These are phyloP conservation scores for Lichenothelia convexa DNA, from an alignment of 495 filamentous ascomycete species.

Conservation along the genomic window DNA sequence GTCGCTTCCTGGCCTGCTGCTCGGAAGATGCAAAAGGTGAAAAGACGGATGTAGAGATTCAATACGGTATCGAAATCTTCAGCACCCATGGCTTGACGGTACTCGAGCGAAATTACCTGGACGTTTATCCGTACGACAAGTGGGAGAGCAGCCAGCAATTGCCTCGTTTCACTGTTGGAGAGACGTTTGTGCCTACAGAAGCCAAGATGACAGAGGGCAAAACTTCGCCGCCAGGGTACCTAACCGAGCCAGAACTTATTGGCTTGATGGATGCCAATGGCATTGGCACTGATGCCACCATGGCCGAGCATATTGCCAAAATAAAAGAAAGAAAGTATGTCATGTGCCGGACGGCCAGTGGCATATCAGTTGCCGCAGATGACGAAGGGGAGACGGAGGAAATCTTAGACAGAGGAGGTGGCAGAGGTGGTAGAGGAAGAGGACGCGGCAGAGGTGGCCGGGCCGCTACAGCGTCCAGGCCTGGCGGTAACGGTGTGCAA, in stretches of 20 bases:
- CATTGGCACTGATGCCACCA: constrained; percentile 94
- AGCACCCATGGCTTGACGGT: constrained; percentile 69
- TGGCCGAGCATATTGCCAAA: constrained; percentile 95
- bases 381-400: constrained; percentile 16
- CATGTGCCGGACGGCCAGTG: constrained; percentile 36
- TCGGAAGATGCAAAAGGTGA: constrained; percentile 82
- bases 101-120: constrained; percentile 73
- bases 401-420: constrained; percentile 13
- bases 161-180: constrained; percentile 56
- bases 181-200: constrained; percentile 74
- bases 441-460: constrained; percentile 19
- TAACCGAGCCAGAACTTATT: constrained; percentile 95
- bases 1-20: constrained; percentile 89
- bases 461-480: constrained; percentile 26
- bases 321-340: constrained; percentile 83
- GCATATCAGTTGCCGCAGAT: constrained; percentile 17
- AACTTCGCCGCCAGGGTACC: constrained; percentile 62
- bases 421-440: constrained; percentile 26
- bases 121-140: constrained; percentile 90
- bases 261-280: constrained; percentile 96
- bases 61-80: constrained; percentile 72
- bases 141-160: constrained; percentile 79
- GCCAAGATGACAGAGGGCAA: constrained; percentile 77
- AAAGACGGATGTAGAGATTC: constrained; percentile 63
- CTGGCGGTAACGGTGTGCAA: constrained; percentile 39